phyloP scores from a whole-genome alignment of 1,284 basidiomycete genomes.

The Melampsora abietis-canadensis region DNA sequence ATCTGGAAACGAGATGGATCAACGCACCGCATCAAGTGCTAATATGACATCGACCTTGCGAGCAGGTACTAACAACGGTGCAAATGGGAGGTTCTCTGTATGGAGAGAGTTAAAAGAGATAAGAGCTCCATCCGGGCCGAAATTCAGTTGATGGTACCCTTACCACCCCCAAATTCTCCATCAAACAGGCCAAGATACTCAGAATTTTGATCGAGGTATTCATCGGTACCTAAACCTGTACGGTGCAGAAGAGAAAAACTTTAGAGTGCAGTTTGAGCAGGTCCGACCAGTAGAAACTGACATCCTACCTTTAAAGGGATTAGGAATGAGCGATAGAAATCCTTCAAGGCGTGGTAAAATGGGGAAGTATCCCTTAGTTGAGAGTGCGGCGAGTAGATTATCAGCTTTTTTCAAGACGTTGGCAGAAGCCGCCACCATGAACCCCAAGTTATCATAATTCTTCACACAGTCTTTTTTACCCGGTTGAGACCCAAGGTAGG shows the following conservation, averaged over 20 bases:
- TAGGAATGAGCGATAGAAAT: constrained; percentile 15
- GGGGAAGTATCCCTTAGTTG: constrained; percentile 9
- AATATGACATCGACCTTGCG: constrained; percentile 28
- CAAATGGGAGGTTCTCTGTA: constrained; percentile 4
- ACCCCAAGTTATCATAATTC: constrained; percentile 30
- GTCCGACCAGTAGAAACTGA: too few relatives aligned
- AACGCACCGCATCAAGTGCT: constrained; percentile 36
- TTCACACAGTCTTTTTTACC: constrained; percentile 13
- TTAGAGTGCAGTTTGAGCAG: too few relatives aligned
- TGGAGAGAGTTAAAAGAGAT: too few relatives aligned
- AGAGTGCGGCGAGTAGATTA: neutral
- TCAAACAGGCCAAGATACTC: constrained; percentile 3
- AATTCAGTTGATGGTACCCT: too few relatives aligned
- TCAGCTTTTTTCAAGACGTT: constrained; percentile 24
- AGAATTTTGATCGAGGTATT: constrained; percentile 14
- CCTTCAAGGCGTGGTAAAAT: constrained; percentile 9
- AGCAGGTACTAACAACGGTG: constrained; percentile 24
- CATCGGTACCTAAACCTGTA: constrained; percentile 8
- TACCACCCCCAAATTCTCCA: constrained; percentile 27
- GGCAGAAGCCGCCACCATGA: constrained; percentile 20
- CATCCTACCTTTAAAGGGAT: constrained; percentile 18
- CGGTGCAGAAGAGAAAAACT: too few relatives aligned
- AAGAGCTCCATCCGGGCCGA: too few relatives aligned
- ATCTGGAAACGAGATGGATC: neutral
- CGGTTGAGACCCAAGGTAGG: constrained; percentile 8